A percentile compares a stretch with the other conserved stretches of the same genome.
phyloP scores from a whole-genome alignment of 768 basidiomycete species.

The Hydnomerulius pinastri region DNA sequence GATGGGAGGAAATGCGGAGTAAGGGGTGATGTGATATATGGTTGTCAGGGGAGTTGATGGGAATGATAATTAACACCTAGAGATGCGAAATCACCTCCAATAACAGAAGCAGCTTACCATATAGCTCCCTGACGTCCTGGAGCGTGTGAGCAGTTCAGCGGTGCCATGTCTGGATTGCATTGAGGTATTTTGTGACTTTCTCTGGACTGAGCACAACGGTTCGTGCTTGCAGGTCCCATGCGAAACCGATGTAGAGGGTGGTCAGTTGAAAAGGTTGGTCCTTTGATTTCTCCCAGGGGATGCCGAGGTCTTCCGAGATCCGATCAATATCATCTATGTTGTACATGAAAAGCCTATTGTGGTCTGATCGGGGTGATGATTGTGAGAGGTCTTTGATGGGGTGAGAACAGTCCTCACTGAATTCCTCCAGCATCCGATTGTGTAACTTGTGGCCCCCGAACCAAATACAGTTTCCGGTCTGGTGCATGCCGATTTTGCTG shows the following conservation, averaged over 20 bases:
- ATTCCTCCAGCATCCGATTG: background rate
- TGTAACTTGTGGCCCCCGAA: background rate
- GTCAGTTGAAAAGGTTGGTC: constrained; percentile 11
- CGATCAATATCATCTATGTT: background rate
- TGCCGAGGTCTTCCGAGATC: constrained; percentile 1
- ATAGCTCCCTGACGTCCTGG: constrained; percentile 1
- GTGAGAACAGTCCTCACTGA: background rate
- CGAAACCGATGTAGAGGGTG: constrained; percentile 30
- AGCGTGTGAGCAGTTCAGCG: background rate
- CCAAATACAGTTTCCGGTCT: constrained; percentile 3
- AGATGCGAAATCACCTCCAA: too few species aligned
- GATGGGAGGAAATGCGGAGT: too few species aligned
- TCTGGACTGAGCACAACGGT: constrained; percentile 24
- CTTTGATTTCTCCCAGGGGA: constrained; percentile 14
- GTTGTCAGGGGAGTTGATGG: too few species aligned
- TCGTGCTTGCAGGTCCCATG: constrained; percentile 31
- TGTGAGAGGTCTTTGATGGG: constrained; percentile 1
- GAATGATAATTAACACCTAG: too few species aligned
- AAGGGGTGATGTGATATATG: too few species aligned
- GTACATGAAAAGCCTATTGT: background rate
- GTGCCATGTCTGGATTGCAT: constrained; percentile 1
- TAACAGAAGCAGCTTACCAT: constrained; percentile 14
- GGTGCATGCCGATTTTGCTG: background rate
- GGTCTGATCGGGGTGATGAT: background rate
- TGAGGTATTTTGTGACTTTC: constrained; percentile 23